Percentiles rank a stretch among this genome's conserved stretches.
phyloP scores from a whole-genome alignment of 1,139 yeast species.

The Magnusiomyces sp. region DNA sequence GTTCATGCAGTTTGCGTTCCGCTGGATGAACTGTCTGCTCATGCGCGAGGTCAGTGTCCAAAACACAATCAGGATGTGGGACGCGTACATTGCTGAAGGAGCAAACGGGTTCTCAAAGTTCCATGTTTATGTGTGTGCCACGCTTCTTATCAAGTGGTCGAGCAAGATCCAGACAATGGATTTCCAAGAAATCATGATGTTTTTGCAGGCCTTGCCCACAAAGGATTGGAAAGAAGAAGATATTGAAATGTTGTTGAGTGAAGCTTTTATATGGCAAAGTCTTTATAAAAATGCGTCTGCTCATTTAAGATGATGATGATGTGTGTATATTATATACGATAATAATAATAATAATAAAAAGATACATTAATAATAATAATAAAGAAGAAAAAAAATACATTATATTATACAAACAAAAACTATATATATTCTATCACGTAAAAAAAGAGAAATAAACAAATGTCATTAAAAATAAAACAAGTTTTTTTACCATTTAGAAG shows the following conservation, averaged over 20 bases:
- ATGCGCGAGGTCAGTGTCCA: conserved; percentile 85
- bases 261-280: conserved; percentile 95
- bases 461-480: background rate
- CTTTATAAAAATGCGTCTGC: conserved; percentile 83
- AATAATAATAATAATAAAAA: background rate
- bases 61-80: conserved; percentile 93
- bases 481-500: conserved; percentile 26
- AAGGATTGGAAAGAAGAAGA: conserved; percentile 79
- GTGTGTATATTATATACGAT: background rate
- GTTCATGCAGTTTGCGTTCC: conserved; percentile 86
- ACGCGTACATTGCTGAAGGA: conserved; percentile 84
- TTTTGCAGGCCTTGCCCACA: conserved; percentile 85
- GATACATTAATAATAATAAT: background rate
- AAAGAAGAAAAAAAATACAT: too few relatives aligned
- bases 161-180: conserved; percentile 74
- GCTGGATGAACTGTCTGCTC: conserved; percentile 97
- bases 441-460: too few relatives aligned
- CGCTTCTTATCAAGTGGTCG: conserved; percentile 83
- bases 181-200: conserved; percentile 87
- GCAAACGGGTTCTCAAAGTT: conserved; percentile 85
- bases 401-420: too few relatives aligned
- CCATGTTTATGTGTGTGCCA: conserved; percentile 98
- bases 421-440: too few relatives aligned
- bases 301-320: conserved; percentile 10
- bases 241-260: conserved; percentile 83